phyloP scores from a whole-genome alignment of 345 rosid species.

The Syzygium grande region DNA sequence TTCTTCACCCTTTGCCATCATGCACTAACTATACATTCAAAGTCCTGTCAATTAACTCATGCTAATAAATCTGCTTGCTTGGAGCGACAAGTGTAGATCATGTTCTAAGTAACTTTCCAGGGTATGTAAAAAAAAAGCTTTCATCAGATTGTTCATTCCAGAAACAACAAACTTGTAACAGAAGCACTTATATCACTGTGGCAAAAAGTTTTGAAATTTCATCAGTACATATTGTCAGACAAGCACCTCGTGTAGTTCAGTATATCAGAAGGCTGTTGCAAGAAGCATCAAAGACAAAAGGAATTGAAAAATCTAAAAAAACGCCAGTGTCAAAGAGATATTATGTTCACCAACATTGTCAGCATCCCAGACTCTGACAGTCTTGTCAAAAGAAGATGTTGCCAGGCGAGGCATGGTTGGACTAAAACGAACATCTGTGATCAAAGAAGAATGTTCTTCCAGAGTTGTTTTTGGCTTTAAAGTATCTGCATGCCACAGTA shows the following conservation, averaged over 20 bases:
- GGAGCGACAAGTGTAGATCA: not conserved
- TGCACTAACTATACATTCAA: not conserved
- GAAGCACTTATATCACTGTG: not conserved
- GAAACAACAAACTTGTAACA: not conserved
- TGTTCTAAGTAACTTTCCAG: not conserved
- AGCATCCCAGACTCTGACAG: conserved; percentile 98
- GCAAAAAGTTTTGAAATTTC: not conserved
- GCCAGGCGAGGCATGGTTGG: conserved; percentile 87
- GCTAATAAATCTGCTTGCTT: not conserved
- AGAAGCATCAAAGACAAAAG: not conserved
- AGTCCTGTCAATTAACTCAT: not conserved
- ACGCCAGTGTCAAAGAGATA: not conserved
- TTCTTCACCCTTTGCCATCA: not conserved
- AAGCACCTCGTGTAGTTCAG: not conserved
- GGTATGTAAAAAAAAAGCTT: not conserved
- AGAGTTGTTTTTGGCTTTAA: conserved; percentile 67
- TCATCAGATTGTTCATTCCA: not conserved
- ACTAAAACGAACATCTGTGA: conserved; percentile 94
- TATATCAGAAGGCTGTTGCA: not conserved
- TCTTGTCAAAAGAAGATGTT: conserved; percentile 93
- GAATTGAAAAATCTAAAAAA: not conserved
- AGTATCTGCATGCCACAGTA: conserved; percentile 69
- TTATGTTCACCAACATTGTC: conserved; percentile 58
- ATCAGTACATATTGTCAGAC: not conserved
- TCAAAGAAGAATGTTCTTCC: conserved; percentile 72